Base-by-base conservation (phyloP, 108 stramenopile species). In the Seminavis robusta region DNA sequence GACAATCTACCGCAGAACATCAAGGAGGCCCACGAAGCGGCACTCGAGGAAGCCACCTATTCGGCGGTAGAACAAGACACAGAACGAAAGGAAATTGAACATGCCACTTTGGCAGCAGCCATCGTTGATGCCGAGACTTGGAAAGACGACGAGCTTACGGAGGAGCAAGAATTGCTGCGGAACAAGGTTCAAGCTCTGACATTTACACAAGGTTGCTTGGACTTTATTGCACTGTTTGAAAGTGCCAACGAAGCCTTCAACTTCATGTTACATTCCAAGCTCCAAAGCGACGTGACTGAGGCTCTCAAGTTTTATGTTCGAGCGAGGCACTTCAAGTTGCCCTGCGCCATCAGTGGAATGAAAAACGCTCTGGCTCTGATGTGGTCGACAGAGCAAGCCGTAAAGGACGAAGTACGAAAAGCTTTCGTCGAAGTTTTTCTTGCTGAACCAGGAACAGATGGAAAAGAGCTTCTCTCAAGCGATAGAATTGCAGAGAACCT, bases 351-450 rank as follows among this genome's bases (percentile, higher is more conserved):
- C 0, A 77, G 81, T 21, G 94, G 94, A 16, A 95, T 94, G 77
- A 94, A 88, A 67, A 83, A 83, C 25, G 92, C 95, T 0, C 79
- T 97, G 25, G 75, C 88, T 28, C 75, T 97, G 10, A 89, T 97
- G 83, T 97, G 95, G 95, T 89, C 90, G 20, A 80, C 71, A 21
- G 95, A 95, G 48, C 57, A 70, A 56, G 59, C 42, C 24, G 90
- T 97, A 54, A 79, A 84, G 41, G 92, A 94, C 20, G 95, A 95
- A 56, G 86, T 94, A 15, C 71, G 94, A 25, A 72, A 72, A 29
- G 92, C 93, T 19, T 97, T 97, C 56, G 75, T 94, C 42, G 91
- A 95, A 15, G 94, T 97, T 45, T 94, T 92, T 51, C 77, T 94
- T 57, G 79, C 90, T 7, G 63, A 67, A 46, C 91, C 93, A 17